phyloP scores from a whole-genome alignment of 352 stramenopile species.

The Phytophthora hybrid region DNA sequence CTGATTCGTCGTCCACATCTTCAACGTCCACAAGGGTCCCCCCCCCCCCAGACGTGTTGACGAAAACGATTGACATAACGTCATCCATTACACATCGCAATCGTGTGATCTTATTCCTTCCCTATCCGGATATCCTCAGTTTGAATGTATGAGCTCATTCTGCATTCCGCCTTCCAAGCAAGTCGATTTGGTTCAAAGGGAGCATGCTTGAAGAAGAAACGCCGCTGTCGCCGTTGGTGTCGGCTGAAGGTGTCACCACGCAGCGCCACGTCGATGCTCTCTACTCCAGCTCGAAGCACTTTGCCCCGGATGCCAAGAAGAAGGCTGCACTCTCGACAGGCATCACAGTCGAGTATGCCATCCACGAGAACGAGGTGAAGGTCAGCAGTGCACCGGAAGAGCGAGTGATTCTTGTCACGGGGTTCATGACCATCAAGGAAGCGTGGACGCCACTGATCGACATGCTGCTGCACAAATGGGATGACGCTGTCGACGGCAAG shows the following conservation, averaged over 20 bases:
- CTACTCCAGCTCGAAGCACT: constrained; percentile 41
- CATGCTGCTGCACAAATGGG: constrained; percentile 43
- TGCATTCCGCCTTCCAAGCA: constrained; percentile 4
- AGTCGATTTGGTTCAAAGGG: background rate
- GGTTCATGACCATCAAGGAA: constrained; percentile 53
- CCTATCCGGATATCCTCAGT: background rate
- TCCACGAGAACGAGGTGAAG: constrained; percentile 41
- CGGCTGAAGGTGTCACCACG: constrained; percentile 35
- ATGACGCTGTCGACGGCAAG: constrained; percentile 15
- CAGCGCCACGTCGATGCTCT: constrained; percentile 54
- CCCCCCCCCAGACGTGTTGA: constrained; percentile 8
- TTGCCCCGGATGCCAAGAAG: constrained; percentile 21
- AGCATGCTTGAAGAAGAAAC: background rate
- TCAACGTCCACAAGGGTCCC: background rate
- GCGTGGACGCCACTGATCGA: constrained; percentile 49
- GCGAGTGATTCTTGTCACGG: constrained; percentile 58
- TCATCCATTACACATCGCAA: constrained; percentile 10
- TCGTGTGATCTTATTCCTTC: constrained; percentile 3
- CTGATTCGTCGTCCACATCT: background rate
- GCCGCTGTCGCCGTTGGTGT: constrained; percentile 24
- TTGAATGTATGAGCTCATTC: background rate
- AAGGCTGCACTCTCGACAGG: constrained; percentile 42
- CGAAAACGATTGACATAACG: constrained; percentile 13
- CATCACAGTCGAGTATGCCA: constrained; percentile 57
- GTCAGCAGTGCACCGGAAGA: background rate